Conservation (phyloP, 352 stramenopile genomes). For the Globisporangium carolinianum region DNA sequence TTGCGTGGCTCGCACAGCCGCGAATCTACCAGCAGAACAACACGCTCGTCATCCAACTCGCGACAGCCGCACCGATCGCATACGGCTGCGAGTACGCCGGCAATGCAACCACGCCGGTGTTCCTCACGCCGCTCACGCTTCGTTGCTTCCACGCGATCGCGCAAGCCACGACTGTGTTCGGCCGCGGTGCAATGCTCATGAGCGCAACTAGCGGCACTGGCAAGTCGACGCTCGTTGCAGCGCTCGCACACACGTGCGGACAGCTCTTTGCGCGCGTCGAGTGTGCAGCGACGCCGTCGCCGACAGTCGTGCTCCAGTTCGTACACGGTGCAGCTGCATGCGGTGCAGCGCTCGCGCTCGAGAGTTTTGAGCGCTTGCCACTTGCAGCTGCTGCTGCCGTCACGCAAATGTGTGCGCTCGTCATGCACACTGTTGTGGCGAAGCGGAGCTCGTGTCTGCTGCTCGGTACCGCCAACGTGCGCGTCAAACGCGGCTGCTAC, state of each 20-base stretch:
- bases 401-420: constrained; percentile 34
- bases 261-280: constrained; percentile 38
- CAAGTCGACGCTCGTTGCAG: constrained; percentile 35
- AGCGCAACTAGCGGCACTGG: constrained; percentile 24
- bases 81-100: constrained; percentile 75
- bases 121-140: constrained; percentile 45
- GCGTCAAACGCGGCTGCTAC: constrained; percentile 36
- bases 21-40: constrained; percentile 59
- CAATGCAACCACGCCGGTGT: constrained; percentile 28
- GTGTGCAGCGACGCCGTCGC: constrained; percentile 18
- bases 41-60: constrained; percentile 37
- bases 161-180: constrained; percentile 27
- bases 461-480: constrained; percentile 25
- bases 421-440: constrained; percentile 28
- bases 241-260: constrained; percentile 40
- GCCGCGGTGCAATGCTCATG: constrained; percentile 31
- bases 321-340: constrained; percentile 40
- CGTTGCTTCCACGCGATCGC: constrained; percentile 52
- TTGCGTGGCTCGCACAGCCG: constrained; percentile 56
- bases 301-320: constrained; percentile 31
- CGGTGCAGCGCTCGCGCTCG: constrained; percentile 51
- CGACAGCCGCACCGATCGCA: constrained; percentile 33
- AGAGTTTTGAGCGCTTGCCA: constrained; percentile 27
- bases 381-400: constrained; percentile 16
- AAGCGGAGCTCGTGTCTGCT: constrained; percentile 36